Evolutionary conservation across 768 basidiomycete genomes (phyloP).

Genomic region (Mycena pura): DNA sequence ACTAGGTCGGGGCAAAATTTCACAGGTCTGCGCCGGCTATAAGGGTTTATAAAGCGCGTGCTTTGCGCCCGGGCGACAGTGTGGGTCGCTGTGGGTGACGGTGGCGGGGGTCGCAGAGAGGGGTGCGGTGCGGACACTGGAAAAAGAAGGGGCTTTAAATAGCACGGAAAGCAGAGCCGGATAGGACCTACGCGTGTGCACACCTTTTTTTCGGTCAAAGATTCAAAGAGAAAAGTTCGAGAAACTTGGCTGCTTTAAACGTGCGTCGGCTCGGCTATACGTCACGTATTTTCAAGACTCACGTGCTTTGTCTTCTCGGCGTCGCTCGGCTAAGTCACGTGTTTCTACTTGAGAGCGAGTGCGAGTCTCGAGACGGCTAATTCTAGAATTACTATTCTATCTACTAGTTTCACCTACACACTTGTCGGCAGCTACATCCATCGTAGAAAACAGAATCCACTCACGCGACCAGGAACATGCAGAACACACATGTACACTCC

Average conservation of each 20-base stretch:
- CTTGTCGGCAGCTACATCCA: slow-evolving; percentile 14
- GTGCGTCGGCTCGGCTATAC: slow-evolving; percentile 18
- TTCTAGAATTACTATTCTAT: slow-evolving; percentile 22
- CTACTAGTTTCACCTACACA: slow-evolving; percentile 79
- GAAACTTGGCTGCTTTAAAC: not conserved
- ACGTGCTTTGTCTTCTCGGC: too few relatives aligned
- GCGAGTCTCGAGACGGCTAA: too few relatives aligned
- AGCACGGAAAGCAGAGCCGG: not conserved
- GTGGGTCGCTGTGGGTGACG: not conserved
- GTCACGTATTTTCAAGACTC: too few relatives aligned
- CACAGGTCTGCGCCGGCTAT: slow-evolving; percentile 39
- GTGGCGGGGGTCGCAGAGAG: not conserved
- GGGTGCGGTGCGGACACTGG: slow-evolving; percentile 4
- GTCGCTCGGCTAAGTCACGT: too few relatives aligned
- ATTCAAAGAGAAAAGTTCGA: not conserved
- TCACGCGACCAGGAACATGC: slow-evolving; percentile 94
- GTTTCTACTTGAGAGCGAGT: too few relatives aligned
- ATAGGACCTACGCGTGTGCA: slow-evolving; percentile 14
- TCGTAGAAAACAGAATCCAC: slow-evolving; percentile 40
- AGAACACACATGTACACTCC: slow-evolving; percentile 92
- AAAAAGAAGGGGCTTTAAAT: not conserved
- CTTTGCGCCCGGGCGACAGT: slow-evolving; percentile 24
- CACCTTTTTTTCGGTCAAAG: not conserved
- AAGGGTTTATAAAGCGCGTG: slow-evolving; percentile 28
- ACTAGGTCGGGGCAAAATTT: slow-evolving; percentile 26